Evolutionary conservation across 805 yeast species (phyloP).

Genomic region (Barnettozyma salicaria): DNA sequence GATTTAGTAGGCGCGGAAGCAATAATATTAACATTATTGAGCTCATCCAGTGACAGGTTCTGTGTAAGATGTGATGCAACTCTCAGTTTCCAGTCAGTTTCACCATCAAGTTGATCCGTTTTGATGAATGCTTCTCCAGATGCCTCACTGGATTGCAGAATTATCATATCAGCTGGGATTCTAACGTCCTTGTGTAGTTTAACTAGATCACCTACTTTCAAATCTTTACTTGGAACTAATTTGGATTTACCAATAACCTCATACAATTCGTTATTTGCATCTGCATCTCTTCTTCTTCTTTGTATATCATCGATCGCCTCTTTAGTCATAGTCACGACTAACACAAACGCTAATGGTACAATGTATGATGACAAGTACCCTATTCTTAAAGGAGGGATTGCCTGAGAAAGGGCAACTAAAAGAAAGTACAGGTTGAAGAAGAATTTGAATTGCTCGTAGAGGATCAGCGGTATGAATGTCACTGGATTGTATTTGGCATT

Average conservation of each 20-base stretch:
- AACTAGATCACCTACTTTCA: slow-evolving; percentile 84
- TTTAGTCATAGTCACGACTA: slow-evolving; percentile 88
- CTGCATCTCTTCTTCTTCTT: slow-evolving; percentile 83
- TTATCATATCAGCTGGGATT: slow-evolving; percentile 88
- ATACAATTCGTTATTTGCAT: slow-evolving; percentile 78
- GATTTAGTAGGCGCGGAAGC: slow-evolving; percentile 81
- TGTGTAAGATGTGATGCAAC: slow-evolving; percentile 75
- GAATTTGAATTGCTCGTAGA: slow-evolving; percentile 95
- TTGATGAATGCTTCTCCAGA: slow-evolving; percentile 89
- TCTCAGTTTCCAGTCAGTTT: slow-evolving; percentile 96
- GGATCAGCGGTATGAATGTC: slow-evolving; percentile 80
- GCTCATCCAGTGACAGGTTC: slow-evolving; percentile 40
- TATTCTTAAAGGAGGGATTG: slow-evolving; percentile 80
- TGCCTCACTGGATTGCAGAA: slow-evolving; percentile 75
- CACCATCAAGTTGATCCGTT: slow-evolving; percentile 98
- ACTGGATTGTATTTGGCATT: slow-evolving; percentile 91
- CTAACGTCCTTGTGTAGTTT: slow-evolving; percentile 73
- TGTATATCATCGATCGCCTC: slow-evolving; percentile 94
- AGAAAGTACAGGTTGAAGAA: slow-evolving; percentile 91
- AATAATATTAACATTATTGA: slow-evolving; percentile 50
- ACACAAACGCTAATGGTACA: slow-evolving; percentile 90
- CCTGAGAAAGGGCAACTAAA: slow-evolving; percentile 90
- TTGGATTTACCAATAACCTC: slow-evolving; percentile 52
- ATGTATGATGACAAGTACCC: slow-evolving; percentile 91
- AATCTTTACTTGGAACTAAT: slow-evolving; percentile 48